Evolutionary conservation across 495 filamentous ascomycete genomes (phyloP), one percentile per base, ranked within the genome.

Genomic region (Annulohypoxylon stygium): DNA sequence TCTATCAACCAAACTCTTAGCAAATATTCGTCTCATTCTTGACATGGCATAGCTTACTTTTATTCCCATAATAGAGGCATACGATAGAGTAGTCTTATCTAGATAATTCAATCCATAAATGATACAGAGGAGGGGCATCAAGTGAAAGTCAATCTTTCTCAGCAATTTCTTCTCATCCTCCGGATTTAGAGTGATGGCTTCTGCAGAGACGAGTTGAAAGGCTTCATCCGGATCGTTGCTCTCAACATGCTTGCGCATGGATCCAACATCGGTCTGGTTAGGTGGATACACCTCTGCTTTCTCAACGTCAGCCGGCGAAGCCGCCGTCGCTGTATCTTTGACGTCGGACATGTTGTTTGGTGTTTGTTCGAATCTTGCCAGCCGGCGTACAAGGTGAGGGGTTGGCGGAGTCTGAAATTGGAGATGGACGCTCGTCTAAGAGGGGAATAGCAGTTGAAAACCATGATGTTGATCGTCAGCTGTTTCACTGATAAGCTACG

Each of bases 91-190:
- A 0, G 87, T 90, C 77, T 91, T 91, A 74, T 91, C 89, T 12
- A 90, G 76, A 74, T 85, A 91, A 69, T 91, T 89, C 80, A 91
- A 85, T 5, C 88, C 88, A 66, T 91, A 91, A 7, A 90, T 82
- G 45, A 87, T 74, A 61, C 89, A 91, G 75, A 91, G 74, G 39
- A 82, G 83, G 0, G 89, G 89, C 87, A 91, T 88, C 66, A 91
- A 75, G 70, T 90, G 84, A 76, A 81, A 81, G 69, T 91, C 89
- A 59, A 91, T 91, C 26, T 83, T 88, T 20, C 78, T 76, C 26
- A 91, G 67, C 12, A 91, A 67, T 14, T 82, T 83, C 59, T 82
- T 86, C 75, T 83, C 81, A 8, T 76, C 74, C 50, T 83, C 80
- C 45, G 76, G 72, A 5, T 74, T 82, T 53, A 83, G 50, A 6